phyloP scores from a whole-genome alignment of 2,329 filamentous ascomycete species.

The Paracamarosporium sp. region DNA sequence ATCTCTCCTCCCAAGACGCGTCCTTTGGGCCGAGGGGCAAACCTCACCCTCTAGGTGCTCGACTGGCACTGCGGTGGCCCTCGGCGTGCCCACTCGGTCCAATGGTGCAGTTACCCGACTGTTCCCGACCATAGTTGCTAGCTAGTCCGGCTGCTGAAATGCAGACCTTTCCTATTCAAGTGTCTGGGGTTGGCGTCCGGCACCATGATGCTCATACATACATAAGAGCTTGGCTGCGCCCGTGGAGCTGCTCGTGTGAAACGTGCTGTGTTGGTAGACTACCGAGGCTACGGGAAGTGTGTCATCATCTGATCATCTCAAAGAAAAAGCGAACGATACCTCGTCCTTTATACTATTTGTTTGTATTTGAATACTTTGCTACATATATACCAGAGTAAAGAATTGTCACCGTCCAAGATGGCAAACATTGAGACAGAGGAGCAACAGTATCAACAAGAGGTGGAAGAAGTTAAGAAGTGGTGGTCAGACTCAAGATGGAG shows the following conservation, averaged over 20 bases:
- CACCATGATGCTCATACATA: constrained; percentile 28
- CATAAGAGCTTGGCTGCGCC: constrained; percentile 41
- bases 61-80: constrained; percentile 24
- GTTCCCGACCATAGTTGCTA: constrained; percentile 34
- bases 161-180: constrained; percentile 23
- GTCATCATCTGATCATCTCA: constrained; percentile 30
- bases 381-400: neutral
- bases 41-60: constrained; percentile 15
- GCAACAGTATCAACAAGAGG: constrained; percentile 78
- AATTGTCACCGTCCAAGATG: constrained; percentile 24
- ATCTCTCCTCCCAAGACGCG: constrained; percentile 24
- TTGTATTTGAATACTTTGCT: neutral
- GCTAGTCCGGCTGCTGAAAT: constrained; percentile 10
- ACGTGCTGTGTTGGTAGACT: neutral
- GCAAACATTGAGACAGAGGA: constrained; percentile 68
- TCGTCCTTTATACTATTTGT: neutral
- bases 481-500: constrained; percentile 93
- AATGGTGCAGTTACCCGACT: constrained; percentile 44
- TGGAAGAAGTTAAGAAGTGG: constrained; percentile 89
- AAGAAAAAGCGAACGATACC: constrained; percentile 7
- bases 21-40: constrained; percentile 44
- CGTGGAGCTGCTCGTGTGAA: neutral
- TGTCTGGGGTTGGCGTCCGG: constrained; percentile 20
- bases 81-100: constrained; percentile 39
- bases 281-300: constrained; percentile 30